A percentile compares a stretch with the other conserved stretches of the same genome.
Evolutionary conservation across 768 basidiomycete species (phyloP).

Genomic region (Panus rudis): DNA sequence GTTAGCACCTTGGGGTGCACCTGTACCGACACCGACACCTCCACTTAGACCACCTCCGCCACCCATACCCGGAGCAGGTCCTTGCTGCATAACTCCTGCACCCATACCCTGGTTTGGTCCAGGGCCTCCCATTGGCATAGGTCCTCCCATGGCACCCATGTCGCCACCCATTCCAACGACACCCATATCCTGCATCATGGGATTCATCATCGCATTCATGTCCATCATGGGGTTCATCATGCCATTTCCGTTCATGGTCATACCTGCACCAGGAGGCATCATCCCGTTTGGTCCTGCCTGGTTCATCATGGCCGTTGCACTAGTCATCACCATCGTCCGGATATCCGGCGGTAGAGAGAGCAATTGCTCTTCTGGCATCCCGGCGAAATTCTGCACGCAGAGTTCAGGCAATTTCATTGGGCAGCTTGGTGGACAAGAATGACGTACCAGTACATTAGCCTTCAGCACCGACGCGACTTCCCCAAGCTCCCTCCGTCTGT

Average conservation of each 20-base stretch:
- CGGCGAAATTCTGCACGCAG: slow-evolving; percentile 64
- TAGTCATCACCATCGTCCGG: slow-evolving; percentile 83
- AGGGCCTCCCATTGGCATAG: slow-evolving; percentile 14
- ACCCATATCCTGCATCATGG: slow-evolving; percentile 78
- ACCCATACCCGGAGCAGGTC: slow-evolving; percentile 9
- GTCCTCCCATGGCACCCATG: slow-evolving; percentile 13
- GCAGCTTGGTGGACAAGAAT: background rate
- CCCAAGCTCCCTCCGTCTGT: slow-evolving; percentile 73
- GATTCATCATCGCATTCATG: slow-evolving; percentile 37
- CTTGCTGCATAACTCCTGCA: slow-evolving; percentile 8
- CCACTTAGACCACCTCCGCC: slow-evolving; percentile 13
- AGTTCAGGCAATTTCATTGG: slow-evolving; percentile 6
- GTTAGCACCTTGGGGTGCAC: slow-evolving; percentile 14
- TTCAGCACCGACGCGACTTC: slow-evolving; percentile 78
- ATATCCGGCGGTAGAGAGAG: slow-evolving; percentile 73
- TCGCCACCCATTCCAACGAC: slow-evolving; percentile 49
- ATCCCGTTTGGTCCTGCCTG: slow-evolving; percentile 42
- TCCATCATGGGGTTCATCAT: slow-evolving; percentile 31
- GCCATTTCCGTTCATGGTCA: slow-evolving; percentile 28
- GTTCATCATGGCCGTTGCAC: slow-evolving; percentile 72
- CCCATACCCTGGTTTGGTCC: slow-evolving; percentile 49
- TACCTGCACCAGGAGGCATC: slow-evolving; percentile 22
- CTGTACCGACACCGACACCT: slow-evolving; percentile 15
- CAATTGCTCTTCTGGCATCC: slow-evolving; percentile 77
- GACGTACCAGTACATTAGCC: slow-evolving; percentile 71